Evolutionary conservation across 2,329 filamentous ascomycete species (phyloP), one percentile per base, ranked within the genome.

Genomic region (Colletotrichum cereale): DNA sequence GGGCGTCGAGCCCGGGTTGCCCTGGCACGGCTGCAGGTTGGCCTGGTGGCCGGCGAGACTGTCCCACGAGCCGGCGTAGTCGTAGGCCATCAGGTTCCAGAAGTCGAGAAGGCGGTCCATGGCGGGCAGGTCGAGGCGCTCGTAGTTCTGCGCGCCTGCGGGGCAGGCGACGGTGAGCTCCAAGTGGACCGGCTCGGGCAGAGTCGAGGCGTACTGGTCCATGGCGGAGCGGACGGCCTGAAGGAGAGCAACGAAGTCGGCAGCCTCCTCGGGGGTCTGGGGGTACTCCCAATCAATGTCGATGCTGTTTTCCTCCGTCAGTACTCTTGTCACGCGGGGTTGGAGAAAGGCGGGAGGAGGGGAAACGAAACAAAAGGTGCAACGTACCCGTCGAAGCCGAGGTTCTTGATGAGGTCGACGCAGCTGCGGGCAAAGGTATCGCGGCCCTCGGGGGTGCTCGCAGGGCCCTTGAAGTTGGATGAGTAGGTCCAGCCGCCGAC

Each of bases 401-500:
- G 84, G 76, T 96, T 90, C 79, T 93, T 92, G 76, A 98, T 85
- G 44, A 98, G 83, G 29, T 90, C 86, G 1, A 97, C 92, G 42
- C 93, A 91, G 36, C 89, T 90, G 62, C 87, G 84, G 11, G 94
- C 95, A 81, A 98, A 98, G 1, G 79, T 87, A 38, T 86, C 84
- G 10, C 95, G 89, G 11, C 94, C 94, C 31, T 87, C 81, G 0
- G 89, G 85, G 0, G 92, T 94, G 52, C 92, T 92, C 1, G 92
- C 92, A 0, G 94, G 92, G 36, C 82, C 84, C n/a, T 89, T 87
- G 81, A 98, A 97, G 83, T 97, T 96, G 80, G 88, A 85, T 73
- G 92, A 93, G 81, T 97, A 97, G 0, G 95, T 97, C 95, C 95
- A 98, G 62, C 96, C 96, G 73, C 95, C 95, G 73, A 98, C 93